A percentile compares a stretch with the other conserved stretches of the same genome.
Evolutionary conservation across 495 filamentous ascomycete species (phyloP).

Genomic region (Penicillium flavigenum): DNA sequence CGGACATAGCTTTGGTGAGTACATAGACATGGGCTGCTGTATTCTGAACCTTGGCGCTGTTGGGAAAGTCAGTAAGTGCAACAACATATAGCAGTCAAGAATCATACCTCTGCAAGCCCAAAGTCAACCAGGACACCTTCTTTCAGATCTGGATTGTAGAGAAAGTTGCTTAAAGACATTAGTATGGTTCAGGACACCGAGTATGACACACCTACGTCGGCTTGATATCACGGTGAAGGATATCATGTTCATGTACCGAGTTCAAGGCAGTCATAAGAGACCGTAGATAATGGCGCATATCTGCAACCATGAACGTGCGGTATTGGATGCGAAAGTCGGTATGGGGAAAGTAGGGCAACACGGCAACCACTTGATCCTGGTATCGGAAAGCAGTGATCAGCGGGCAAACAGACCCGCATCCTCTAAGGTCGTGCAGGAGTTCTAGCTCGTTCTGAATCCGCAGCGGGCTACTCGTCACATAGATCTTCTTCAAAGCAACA

Average conservation of each 20-base stretch:
- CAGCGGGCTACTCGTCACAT: conserved; percentile 89
- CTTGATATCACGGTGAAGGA: conserved; percentile 97
- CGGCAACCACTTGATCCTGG: conserved; percentile 90
- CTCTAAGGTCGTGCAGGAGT: conserved; percentile 84
- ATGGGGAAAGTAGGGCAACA: conserved; percentile 94
- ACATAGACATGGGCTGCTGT: conserved; percentile 43
- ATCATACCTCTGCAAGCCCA: conserved; percentile 75
- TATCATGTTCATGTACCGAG: conserved; percentile 76
- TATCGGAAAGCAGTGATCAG: conserved; percentile 93
- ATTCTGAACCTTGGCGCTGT: conserved; percentile 47
- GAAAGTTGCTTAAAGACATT: conserved; percentile 67
- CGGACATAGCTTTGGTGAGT: conserved; percentile 39
- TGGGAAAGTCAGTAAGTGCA: conserved; percentile 1
- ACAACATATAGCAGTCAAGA: background rate
- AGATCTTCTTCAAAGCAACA: conserved; percentile 98
- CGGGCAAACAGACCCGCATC: conserved; percentile 82
- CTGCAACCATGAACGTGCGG: conserved; percentile 74
- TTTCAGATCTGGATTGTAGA: conserved; percentile 80
- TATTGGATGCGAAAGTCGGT: conserved; percentile 96
- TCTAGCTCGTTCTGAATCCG: conserved; percentile 97
- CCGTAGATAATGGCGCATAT: conserved; percentile 85
- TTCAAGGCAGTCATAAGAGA: conserved; percentile 83
- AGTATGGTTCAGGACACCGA: conserved; percentile 9
- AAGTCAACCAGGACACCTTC: conserved; percentile 95
- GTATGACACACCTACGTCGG: conserved; percentile 61